A percentile compares a stretch with the other conserved stretches of the same genome.
Evolutionary conservation across 2,329 filamentous ascomycete genomes (phyloP).

Genomic region (Phaeosphaeriaceae sp.): DNA sequence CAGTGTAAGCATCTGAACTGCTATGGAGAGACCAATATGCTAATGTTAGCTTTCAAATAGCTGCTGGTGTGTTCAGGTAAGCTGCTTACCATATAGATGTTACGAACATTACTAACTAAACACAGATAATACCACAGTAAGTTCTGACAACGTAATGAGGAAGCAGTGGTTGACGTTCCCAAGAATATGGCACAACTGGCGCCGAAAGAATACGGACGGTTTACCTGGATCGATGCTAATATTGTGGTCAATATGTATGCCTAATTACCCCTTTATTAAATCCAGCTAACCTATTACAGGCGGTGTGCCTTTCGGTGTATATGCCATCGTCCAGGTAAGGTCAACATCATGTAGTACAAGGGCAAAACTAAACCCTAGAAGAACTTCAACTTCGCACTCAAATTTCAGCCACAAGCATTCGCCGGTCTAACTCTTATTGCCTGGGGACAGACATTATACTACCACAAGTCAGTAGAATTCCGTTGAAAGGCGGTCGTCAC

Average conservation of each 20-base stretch:
- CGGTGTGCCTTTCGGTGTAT: constrained; percentile 59
- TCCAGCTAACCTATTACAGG: constrained; percentile 26
- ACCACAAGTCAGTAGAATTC: constrained; percentile 50
- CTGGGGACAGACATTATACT: constrained; percentile 61
- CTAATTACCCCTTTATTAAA: background rate
- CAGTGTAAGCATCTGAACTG: constrained; percentile 27
- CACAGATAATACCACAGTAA: constrained; percentile 45
- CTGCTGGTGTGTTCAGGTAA: constrained; percentile 53
- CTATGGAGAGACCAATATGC: constrained; percentile 5
- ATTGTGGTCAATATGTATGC: constrained; percentile 64
- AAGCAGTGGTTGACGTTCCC: constrained; percentile 13
- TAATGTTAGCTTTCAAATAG: constrained; percentile 31
- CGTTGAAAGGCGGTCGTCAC: background rate
- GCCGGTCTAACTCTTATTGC: constrained; percentile 56
- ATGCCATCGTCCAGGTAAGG: constrained; percentile 57
- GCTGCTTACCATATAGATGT: background rate
- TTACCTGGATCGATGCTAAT: constrained; percentile 67
- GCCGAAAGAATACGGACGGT: constrained; percentile 66
- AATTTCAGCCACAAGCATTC: constrained; percentile 63
- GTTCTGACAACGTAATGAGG: constrained; percentile 18
- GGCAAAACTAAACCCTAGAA: constrained; percentile 27
- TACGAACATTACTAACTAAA: constrained; percentile 13
- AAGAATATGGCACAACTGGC: constrained; percentile 68
- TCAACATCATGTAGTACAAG: background rate
- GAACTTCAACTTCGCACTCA: constrained; percentile 62